Percentiles rank a stretch among this genome's conserved stretches.
Evolutionary conservation across 352 stramenopile species (phyloP).

Genomic region (Globisporangium nodosum): DNA sequence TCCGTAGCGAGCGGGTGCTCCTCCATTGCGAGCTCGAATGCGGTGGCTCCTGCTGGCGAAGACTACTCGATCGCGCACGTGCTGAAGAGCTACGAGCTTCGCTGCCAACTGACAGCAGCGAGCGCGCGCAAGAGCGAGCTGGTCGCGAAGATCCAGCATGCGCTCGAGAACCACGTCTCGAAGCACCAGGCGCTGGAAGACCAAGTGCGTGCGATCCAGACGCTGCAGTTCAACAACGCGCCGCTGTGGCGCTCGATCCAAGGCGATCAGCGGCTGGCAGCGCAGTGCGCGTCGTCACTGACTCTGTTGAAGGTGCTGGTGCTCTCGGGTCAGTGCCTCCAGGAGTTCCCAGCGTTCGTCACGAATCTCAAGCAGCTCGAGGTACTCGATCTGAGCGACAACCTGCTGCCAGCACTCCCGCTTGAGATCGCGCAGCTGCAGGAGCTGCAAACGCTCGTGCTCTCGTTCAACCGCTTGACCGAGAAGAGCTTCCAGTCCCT

Average conservation of each 20-base stretch:
- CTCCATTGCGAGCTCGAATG: neutral
- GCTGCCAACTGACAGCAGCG: slow-evolving; percentile 18
- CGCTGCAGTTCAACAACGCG: slow-evolving; percentile 14
- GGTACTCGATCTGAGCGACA: slow-evolving; percentile 30
- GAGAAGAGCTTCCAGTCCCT: slow-evolving; percentile 14
- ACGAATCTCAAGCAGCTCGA: slow-evolving; percentile 14
- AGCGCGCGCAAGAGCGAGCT: slow-evolving; percentile 20
- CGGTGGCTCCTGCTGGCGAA: neutral
- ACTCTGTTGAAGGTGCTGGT: slow-evolving; percentile 12
- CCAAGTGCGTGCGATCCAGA: slow-evolving; percentile 6
- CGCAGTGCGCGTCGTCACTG: slow-evolving; percentile 4
- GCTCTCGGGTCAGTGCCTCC: slow-evolving; percentile 15
- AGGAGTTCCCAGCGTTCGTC: slow-evolving; percentile 20
- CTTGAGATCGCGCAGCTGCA: slow-evolving; percentile 16
- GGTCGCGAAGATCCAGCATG: slow-evolving; percentile 30
- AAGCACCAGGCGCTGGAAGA: neutral
- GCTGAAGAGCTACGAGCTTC: slow-evolving; percentile 23
- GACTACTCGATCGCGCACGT: slow-evolving; percentile 12
- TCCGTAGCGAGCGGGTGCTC: neutral
- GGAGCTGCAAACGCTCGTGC: slow-evolving; percentile 14
- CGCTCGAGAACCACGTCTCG: slow-evolving; percentile 11
- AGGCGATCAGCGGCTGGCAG: neutral
- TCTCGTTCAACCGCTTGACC: slow-evolving; percentile 12
- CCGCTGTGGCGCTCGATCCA: slow-evolving; percentile 5
- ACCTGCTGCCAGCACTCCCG: slow-evolving; percentile 17